These are phyloP conservation scores for Vaccinium vitisidaea DNA, from an alignment of 148 eudicot genomes.

Conservation along the genomic window DNA sequence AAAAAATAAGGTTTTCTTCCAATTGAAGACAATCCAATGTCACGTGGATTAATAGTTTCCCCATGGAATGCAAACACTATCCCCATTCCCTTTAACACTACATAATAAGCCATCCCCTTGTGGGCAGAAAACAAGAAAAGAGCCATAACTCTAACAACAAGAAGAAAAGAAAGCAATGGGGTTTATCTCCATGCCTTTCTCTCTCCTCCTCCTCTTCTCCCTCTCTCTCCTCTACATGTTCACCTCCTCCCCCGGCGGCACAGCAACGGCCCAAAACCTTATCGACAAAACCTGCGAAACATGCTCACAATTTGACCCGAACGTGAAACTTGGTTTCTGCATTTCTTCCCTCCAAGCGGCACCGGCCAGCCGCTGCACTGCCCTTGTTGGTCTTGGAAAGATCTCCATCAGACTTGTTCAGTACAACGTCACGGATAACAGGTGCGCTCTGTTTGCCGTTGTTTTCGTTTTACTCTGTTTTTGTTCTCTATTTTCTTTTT, in stretches of 20 bases:
- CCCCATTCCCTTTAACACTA: background rate
- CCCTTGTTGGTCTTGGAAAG: slow-evolving; percentile 31
- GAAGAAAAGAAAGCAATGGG: background rate
- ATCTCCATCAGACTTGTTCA: slow-evolving; percentile 51
- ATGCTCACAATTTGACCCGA: slow-evolving; percentile 2
- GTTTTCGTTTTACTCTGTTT: background rate
- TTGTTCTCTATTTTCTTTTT: background rate
- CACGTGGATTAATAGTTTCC: background rate
- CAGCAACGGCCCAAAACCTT: background rate
- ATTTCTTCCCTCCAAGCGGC: slow-evolving; percentile 25
- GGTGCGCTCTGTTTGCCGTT: background rate
- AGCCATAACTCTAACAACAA: background rate
- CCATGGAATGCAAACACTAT: background rate
- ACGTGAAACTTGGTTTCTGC: slow-evolving; percentile 22
- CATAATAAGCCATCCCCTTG: background rate
- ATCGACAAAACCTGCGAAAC: slow-evolving; percentile 10
- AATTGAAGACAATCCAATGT: background rate
- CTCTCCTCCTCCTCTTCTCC: background rate
- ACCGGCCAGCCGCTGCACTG: slow-evolving; percentile 34
- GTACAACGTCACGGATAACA: slow-evolving; percentile 44
- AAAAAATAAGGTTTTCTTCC: background rate
- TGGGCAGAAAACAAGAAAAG: background rate
- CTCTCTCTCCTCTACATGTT: background rate
- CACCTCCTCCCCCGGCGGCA: background rate
- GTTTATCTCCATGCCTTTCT: background rate